Percentiles rank a stretch among this genome's conserved stretches.
phyloP scores from a whole-genome alignment of 768 basidiomycete genomes.

The Chalciporus sphaerocephalus region DNA sequence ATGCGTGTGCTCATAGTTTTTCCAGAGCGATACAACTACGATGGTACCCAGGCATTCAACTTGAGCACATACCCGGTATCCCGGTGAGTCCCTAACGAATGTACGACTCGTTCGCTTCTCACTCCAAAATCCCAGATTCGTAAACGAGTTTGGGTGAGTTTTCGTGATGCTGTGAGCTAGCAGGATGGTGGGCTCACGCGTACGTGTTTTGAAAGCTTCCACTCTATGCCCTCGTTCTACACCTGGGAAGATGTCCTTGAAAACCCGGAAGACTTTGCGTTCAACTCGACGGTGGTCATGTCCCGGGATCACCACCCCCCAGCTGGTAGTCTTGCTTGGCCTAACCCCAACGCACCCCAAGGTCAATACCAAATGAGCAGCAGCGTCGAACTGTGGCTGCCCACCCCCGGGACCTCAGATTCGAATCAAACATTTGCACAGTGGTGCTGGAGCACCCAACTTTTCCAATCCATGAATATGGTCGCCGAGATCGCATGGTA shows the following conservation, averaged over 20 bases:
- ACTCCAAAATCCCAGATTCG: conserved; percentile 34
- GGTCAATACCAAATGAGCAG: conserved; percentile 51
- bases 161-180: neutral
- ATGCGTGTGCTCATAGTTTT: neutral
- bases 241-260: conserved; percentile 54
- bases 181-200: neutral
- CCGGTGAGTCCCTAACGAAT: conserved; percentile 27
- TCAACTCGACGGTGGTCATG: conserved; percentile 54
- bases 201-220: conserved; percentile 38
- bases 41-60: conserved; percentile 48
- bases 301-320: conserved; percentile 57
- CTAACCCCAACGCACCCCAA: conserved; percentile 50
- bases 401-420: conserved; percentile 44
- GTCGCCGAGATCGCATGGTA: conserved; percentile 58
- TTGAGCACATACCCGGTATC: conserved; percentile 50
- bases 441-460: conserved; percentile 60
- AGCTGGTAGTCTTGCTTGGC: conserved; percentile 47
- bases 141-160: conserved; percentile 55
- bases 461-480: conserved; percentile 59
- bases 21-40: conserved; percentile 55
- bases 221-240: conserved; percentile 61
- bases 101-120: neutral
- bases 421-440: conserved; percentile 57
- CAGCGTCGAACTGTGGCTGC: conserved; percentile 53
- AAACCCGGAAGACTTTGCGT: conserved; percentile 48